phyloP scores from a whole-genome alignment of 176 grass and related monocot species.

The Eragrostis nindensis region DNA sequence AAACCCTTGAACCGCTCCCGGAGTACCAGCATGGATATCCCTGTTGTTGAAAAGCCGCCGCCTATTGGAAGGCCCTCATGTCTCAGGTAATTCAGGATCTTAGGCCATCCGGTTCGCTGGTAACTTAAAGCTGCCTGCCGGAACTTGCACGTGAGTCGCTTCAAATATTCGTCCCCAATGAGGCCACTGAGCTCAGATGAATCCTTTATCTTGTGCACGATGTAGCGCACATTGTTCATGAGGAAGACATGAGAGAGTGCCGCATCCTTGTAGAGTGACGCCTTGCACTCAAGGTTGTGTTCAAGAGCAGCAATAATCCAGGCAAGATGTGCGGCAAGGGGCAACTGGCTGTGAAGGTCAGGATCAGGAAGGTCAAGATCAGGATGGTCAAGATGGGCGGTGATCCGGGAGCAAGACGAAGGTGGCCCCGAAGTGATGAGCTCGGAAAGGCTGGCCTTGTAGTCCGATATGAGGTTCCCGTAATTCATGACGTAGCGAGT shows the following conservation, averaged over 20 bases:
- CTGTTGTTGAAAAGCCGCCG: conserved; percentile 72
- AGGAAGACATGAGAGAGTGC: conserved; percentile 75
- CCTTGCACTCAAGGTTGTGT: conserved; percentile 80
- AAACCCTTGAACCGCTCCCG: conserved; percentile 87
- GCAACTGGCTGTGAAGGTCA: conserved; percentile 63
- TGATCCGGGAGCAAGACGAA: conserved; percentile 43
- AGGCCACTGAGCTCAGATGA: conserved; percentile 63
- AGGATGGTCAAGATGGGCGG: conserved; percentile 39
- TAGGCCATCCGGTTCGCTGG: conserved; percentile 73
- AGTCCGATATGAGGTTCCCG: conserved; percentile 71
- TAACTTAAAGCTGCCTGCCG: conserved; percentile 63
- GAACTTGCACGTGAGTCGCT: conserved; percentile 62
- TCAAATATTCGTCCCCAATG: conserved; percentile 73
- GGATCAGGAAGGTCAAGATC: conserved; percentile 54
- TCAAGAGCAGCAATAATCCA: conserved; percentile 81
- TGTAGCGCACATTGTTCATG: conserved; percentile 96
- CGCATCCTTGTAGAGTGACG: conserved; percentile 69
- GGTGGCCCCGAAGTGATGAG: conserved; percentile 63
- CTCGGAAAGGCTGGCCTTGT: conserved; percentile 70
- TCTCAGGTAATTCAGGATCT: conserved; percentile 72
- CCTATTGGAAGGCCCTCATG: conserved; percentile 88
- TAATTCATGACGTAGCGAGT: conserved; percentile 98
- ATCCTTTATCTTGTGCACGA: conserved; percentile 82
- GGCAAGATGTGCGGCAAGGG: conserved; percentile 68
- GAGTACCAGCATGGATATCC: conserved; percentile 71